Evolutionary conservation across 208 protist species (phyloP), one percentile per base, ranked within the genome.

Genomic region (Trypanosoma grayi): DNA sequence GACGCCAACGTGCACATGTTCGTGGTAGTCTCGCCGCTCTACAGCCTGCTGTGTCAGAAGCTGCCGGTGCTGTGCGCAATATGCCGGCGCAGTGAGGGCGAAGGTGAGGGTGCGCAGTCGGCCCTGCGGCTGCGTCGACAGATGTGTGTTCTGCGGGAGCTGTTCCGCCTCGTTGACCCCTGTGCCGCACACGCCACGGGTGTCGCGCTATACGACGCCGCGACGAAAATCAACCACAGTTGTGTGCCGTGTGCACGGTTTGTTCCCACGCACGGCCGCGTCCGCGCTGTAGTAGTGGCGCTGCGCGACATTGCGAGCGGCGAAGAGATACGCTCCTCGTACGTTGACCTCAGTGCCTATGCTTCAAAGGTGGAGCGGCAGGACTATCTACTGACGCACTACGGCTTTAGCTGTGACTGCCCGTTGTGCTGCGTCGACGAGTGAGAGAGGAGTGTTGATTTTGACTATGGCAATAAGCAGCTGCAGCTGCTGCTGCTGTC

Each of bases 201-300:
- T 25, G 72, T 77, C 8, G 79, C 79, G 1, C 65, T 86, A 18
- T 86, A 80, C 68, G 43, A 68, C 20, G 34, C 27, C 2, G 75
- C 75, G 30, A 70, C 79, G 14, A 86, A 80, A 50, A 61, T 86
- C 3, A 86, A 82, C 47, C 79, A 86, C 69, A 82, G 79, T 50
- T 86, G 79, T 41, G 52, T n/a, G 4, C 75, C 79, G 5, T 80
- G 65, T 33, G 79, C 77, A 20, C 58, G 62, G n/a, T 81, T 86
- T 46, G 33, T 75, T 14, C 75, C 72, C 30, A 77, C 61, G 22
- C 55, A 54, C 25, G 69, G 75, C 2, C 30, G 62, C 0, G 75
- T 79, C 9, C 39, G 48, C 2, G 79, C 79, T 2, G 36, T 66
- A 8, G 65, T 79, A 16, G 65, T 79, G 27, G 75, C 79, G 24